Percentiles rank a stretch among this genome's conserved stretches.
These are phyloP conservation scores for Aspergillus bridgeri DNA, from an alignment of 495 filamentous ascomycete species.

Conservation along the genomic window DNA sequence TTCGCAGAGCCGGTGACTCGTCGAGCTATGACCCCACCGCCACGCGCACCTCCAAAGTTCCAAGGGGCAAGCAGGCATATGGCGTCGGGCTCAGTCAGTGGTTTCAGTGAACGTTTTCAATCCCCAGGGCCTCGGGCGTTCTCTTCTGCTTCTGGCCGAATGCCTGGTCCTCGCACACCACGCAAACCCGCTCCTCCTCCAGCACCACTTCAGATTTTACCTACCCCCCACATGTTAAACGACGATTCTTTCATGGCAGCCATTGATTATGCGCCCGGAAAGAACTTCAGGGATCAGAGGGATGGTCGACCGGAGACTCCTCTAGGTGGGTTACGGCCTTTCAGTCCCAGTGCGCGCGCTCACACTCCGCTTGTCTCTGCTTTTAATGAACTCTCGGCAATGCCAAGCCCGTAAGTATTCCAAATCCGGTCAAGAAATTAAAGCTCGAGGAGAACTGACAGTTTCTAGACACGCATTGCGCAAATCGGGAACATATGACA, in stretches of 20 bases:
- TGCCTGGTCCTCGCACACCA: conserved; percentile 45
- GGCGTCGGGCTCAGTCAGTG: conserved; percentile 44
- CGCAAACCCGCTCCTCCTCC: conserved; percentile 72
- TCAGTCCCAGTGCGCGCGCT: conserved; percentile 62
- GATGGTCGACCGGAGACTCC: conserved; percentile 79
- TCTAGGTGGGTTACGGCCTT: conserved; percentile 69
- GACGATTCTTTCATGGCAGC: conserved; percentile 76
- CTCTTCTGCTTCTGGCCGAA: conserved; percentile 62
- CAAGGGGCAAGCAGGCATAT: conserved; percentile 48
- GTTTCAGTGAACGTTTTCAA: conserved; percentile 38
- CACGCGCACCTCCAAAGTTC: conserved; percentile 72
- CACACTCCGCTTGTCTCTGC: conserved; percentile 76
- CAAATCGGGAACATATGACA: conserved; percentile 86
- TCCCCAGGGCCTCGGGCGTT: conserved; percentile 58
- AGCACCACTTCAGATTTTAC: conserved; percentile 66
- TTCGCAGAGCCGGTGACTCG: conserved; percentile 80
- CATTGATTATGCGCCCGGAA: conserved; percentile 84
- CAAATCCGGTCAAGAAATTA: neutral
- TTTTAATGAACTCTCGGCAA: conserved; percentile 78
- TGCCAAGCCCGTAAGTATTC: conserved; percentile 86
- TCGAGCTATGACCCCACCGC: conserved; percentile 96
- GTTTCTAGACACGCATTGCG: conserved; percentile 68
- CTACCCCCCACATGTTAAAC: conserved; percentile 80
- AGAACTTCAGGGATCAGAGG: conserved; percentile 61
- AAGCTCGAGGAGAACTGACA: conserved; percentile 24